phyloP scores from a whole-genome alignment of 2,329 filamentous ascomycete genomes.

The Canariomyces notabilis region DNA sequence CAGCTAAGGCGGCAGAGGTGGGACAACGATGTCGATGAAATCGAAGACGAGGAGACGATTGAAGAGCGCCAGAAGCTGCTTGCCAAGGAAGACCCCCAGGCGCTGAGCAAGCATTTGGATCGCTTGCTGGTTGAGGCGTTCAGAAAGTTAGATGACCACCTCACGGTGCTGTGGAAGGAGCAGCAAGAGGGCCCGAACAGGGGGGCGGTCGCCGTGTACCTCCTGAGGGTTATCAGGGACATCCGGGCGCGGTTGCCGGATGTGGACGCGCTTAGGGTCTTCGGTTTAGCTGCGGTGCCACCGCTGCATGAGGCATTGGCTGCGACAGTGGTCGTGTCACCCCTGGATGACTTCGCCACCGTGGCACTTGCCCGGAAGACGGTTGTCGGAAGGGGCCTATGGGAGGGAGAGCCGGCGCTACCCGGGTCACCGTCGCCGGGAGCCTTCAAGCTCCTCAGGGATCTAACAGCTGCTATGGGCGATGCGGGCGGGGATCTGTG shows the following conservation, averaged over 20 bases:
- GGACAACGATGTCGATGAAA: slow-evolving; percentile 69
- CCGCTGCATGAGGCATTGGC: slow-evolving; percentile 61
- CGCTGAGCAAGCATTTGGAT: slow-evolving; percentile 32
- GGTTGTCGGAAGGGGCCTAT: slow-evolving; percentile 62
- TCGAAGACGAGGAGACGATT: slow-evolving; percentile 68
- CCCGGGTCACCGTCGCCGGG: slow-evolving; percentile 74
- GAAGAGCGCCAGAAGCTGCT: slow-evolving; percentile 62
- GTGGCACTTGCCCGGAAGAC: slow-evolving; percentile 39
- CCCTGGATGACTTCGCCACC: slow-evolving; percentile 45
- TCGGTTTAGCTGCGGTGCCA: slow-evolving; percentile 58
- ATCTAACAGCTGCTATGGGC: slow-evolving; percentile 63
- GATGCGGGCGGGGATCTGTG: slow-evolving; percentile 72
- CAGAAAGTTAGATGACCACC: slow-evolving; percentile 48
- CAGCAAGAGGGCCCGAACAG: slow-evolving; percentile 43
- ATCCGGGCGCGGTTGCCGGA: slow-evolving; percentile 62
- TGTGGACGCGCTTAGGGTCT: slow-evolving; percentile 43
- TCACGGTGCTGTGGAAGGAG: slow-evolving; percentile 47
- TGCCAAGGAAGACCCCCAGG: slow-evolving; percentile 54
- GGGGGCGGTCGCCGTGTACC: slow-evolving; percentile 55
- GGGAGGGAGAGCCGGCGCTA: slow-evolving; percentile 72
- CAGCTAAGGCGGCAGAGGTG: slow-evolving; percentile 63
- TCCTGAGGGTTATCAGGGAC: slow-evolving; percentile 70
- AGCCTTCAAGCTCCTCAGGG: slow-evolving; percentile 66
- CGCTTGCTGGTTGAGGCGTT: slow-evolving; percentile 32
- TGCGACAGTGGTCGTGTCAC: slow-evolving; percentile 42